Evolutionary conservation across 169 alveolate species (phyloP).

Genomic region (Eimeria necatrix): DNA sequence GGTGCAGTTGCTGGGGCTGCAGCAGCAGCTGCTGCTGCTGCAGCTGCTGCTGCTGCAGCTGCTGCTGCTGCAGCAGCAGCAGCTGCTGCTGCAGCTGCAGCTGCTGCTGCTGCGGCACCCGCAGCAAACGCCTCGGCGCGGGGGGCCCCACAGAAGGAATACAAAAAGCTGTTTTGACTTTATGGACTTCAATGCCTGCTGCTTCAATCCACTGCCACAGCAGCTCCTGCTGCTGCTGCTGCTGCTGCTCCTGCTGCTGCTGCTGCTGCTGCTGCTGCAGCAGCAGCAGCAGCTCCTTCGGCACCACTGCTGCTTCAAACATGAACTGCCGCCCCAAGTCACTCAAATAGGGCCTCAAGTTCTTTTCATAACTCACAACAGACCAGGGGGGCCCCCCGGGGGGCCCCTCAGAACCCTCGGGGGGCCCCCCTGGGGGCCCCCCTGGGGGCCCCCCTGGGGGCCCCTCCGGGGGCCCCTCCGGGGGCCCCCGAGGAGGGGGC

Average conservation of each 20-base stretch:
- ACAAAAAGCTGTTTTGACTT: too few species aligned
- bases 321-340: neutral
- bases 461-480: too few species aligned
- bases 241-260: constrained; percentile 27
- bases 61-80: constrained; percentile 15
- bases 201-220: too few species aligned
- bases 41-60: constrained; percentile 13
- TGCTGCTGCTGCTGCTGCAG: constrained; percentile 32
- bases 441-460: too few species aligned
- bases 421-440: too few species aligned
- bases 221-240: constrained; percentile 6
- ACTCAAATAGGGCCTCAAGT: neutral
- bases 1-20: neutral
- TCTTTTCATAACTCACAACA: constrained; percentile 79
- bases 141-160: too few species aligned
- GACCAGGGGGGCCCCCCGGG: constrained; percentile 77
- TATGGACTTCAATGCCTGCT: too few species aligned
- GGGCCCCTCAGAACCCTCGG: too few species aligned
- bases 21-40: neutral
- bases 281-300: neutral
- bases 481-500: too few species aligned
- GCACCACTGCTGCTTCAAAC: neutral
- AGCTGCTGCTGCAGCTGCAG: neutral
- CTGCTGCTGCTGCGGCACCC: constrained; percentile 41
- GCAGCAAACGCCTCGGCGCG: too few species aligned